Conservation (phyloP, 768 basidiomycete species). For the Tephrocybe sp. region DNA sequence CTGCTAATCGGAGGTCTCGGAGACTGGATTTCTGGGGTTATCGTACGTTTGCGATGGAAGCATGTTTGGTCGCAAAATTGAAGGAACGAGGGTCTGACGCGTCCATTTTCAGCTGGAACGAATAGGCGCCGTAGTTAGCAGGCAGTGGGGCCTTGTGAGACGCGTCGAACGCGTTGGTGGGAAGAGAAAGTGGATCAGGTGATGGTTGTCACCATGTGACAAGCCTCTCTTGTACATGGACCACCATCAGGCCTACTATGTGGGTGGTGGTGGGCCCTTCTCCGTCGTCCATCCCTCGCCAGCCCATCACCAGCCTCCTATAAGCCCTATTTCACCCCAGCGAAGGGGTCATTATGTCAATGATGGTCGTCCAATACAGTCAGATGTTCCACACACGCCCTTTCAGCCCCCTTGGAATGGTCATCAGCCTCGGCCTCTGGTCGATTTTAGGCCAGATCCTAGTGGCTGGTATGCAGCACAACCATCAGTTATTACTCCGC, state of each 20-base stretch:
- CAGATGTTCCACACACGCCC: not conserved
- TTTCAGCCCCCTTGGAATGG: not conserved
- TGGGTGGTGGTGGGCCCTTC: conserved; percentile 3
- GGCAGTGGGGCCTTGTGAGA: too few species aligned
- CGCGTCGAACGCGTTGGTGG: too few species aligned
- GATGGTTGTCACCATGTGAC: not conserved
- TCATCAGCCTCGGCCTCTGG: too few species aligned
- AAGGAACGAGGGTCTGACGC: too few species aligned
- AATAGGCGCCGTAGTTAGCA: too few species aligned
- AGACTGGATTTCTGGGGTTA: too few species aligned
- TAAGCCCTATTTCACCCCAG: not conserved
- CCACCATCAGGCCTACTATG: conserved; percentile 14
- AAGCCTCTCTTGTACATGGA: conserved; percentile 7
- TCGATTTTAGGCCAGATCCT: conserved; percentile 11
- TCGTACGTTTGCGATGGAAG: too few species aligned
- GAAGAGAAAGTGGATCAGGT: not conserved
- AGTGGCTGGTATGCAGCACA: conserved; percentile 16
- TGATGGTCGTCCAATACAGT: not conserved
- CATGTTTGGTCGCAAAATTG: too few species aligned
- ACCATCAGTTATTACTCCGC: not conserved
- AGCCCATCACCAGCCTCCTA: not conserved
- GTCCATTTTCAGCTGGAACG: too few species aligned
- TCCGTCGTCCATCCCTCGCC: conserved; percentile 3
- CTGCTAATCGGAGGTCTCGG: too few species aligned
- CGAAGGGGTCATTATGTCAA: not conserved